A percentile compares a stretch with the other conserved stretches of the same genome.
Evolutionary conservation across 1,139 yeast genomes (phyloP).

Genomic region (Kluyveromyces marxianus): DNA sequence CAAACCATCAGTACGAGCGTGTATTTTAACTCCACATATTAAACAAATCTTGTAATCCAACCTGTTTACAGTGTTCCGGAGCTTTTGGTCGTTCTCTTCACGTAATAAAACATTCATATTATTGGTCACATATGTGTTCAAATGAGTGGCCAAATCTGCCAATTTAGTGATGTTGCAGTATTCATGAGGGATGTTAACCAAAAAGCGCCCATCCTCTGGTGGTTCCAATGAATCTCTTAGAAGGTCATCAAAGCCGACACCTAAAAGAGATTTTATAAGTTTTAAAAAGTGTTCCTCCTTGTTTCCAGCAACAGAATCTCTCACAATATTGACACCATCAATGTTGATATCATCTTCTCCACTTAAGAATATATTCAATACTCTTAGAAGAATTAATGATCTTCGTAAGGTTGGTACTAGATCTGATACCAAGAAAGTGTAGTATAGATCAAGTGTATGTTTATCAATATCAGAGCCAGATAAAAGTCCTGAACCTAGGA

Average conservation of each 20-base stretch:
- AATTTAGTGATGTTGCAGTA: constrained; percentile 65
- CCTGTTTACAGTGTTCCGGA: constrained; percentile 28
- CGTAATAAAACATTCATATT: constrained; percentile 23
- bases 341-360: constrained; percentile 15
- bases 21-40: constrained; percentile 36
- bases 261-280: constrained; percentile 11
- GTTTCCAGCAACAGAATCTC: constrained; percentile 5
- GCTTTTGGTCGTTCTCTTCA: constrained; percentile 20
- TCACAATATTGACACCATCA: constrained; percentile 15
- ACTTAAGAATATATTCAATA: constrained; percentile 17
- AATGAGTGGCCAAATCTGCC: constrained; percentile 53
- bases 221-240: constrained; percentile 6
- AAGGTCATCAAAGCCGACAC: constrained; percentile 1
- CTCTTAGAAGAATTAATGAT: constrained; percentile 22
- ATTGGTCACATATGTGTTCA: constrained; percentile 64
- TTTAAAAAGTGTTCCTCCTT: constrained; percentile 10
- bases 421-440: constrained; percentile 16
- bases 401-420: constrained; percentile 25
- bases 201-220: constrained; percentile 14
- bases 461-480: not conserved
- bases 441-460: constrained; percentile 13
- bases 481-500: not conserved
- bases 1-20: constrained; percentile 26
- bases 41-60: constrained; percentile 37
- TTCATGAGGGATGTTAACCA: constrained; percentile 29